Base-by-base conservation (phyloP, 345 rosid species). In the Populus nigra region DNA sequence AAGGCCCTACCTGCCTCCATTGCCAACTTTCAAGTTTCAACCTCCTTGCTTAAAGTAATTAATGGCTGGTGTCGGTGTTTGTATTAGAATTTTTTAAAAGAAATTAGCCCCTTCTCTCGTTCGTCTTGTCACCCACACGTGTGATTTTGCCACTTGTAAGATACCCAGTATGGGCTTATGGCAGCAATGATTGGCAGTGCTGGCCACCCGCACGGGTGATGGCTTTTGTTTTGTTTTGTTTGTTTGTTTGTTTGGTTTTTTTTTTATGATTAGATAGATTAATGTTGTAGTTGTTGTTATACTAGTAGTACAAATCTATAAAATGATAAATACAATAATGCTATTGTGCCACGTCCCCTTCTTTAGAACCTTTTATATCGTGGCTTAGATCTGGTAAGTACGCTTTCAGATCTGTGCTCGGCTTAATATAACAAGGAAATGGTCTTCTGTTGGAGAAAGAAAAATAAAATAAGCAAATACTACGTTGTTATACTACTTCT, bases 161-260 rank as follows among this genome's bases (percentile, higher is more conserved):
- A 4, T 2, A 66, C 59, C 73, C 17, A 29, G 5, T 12, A 16
- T 11, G 11, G 22, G 15, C 47, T 61, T 69, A 35, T 76, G 78
- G 43, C 8, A 17, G 82, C 86, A 81, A 85, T 85, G 73, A 81
- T 85, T 77, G 83, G 74, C 18, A 41, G 70, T 23, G 74, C 23
- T 72, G 80, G 65, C 73, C 69, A 71, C 80, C 86, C 84, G 84
- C 84, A 83, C 88, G 86, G 62, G 78, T 45, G 88, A 59, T 74
- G 75, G 6, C 62, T 61, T 62, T 39, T 39, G 39, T 45, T 25
- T 62, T 23, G 57, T 49, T 17, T 23, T n/a, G n/a, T n/a, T n/a
- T n/a, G 57, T 49, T 27, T 43, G 13, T 69, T 39, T 43, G 25
- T 43, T 69, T 61, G 23, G 36, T 22, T 55, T 63, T 25, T 25